Base-by-base conservation (phyloP, 495 filamentous ascomycete species). In the Lepidopterella palustris region DNA sequence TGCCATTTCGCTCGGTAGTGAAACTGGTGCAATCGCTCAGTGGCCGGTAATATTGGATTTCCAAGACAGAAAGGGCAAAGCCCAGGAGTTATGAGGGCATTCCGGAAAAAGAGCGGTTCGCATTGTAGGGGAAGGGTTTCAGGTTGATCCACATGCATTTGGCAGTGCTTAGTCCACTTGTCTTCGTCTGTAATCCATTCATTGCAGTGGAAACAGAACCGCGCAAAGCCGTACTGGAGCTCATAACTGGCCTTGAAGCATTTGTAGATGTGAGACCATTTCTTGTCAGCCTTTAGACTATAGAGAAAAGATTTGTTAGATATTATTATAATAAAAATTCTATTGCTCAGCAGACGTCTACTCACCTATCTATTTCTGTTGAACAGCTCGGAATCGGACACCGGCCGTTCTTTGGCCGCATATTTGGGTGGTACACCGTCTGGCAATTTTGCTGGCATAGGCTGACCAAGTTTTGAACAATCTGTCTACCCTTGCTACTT, bases 181-280 rank as follows among this genome's bases (percentile, higher is more conserved):
- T 47, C 40, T 20, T 49, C 2, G 27, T 54, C 47, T 40, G 47
- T 45, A 21, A 66, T 65, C 67, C 59, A 70, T 28, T 68, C 21
- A 54, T 68, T 53, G 26, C 59, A 70, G 21, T 65, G 26, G 53
- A 70, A 66, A 47, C 66, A 68, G 9, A 68, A 50, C 58, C 68
- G 29, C 13, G 58, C 66, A 39, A 59, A 62, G 24, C 49, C 20
- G 20, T 5, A n/a, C 5, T 18, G 11, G 20, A 5, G 20, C 42
- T 47, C 20, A 47, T 9, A 47, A 47, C 13, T 23, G 5, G 6
- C 20, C 20, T 47, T 47, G 5, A 20, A 8, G 20, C 20, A 47
- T 20, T 47, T 8, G 42, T 47, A 47, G 20, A 47, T 47, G 20
- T 47, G 20, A 20, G 20, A 47, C 42, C 42, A 47, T 47, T 20